Percentiles rank a stretch among this genome's conserved stretches.
Evolutionary conservation across 169 alveolate species (phyloP).

Genomic region (Neospora caninum): DNA sequence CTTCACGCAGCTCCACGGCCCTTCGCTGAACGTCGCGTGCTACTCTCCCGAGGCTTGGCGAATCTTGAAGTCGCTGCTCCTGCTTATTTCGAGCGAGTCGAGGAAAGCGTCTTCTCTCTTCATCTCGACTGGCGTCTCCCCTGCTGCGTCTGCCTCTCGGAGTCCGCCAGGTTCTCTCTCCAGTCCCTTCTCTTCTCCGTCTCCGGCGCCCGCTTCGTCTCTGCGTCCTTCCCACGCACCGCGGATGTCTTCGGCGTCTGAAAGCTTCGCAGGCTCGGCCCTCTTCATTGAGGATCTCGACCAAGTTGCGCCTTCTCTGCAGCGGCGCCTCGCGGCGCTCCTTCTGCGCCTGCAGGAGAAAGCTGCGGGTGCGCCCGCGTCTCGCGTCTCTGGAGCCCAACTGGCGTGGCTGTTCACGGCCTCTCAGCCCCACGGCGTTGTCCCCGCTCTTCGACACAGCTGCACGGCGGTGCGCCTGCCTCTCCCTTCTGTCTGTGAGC

Average conservation of each 20-base stretch:
- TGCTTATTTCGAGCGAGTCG: neutral
- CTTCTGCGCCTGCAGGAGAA: conserved; percentile 3
- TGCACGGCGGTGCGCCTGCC: conserved; percentile 12
- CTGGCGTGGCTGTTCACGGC: conserved; percentile 25
- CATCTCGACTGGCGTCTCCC: neutral
- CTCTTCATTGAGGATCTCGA: conserved; percentile 26
- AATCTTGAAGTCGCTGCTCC: neutral
- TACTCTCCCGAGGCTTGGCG: neutral
- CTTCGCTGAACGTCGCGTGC: neutral
- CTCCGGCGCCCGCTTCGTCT: neutral
- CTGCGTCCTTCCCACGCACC: neutral
- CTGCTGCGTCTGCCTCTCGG: neutral
- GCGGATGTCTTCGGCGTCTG: neutral
- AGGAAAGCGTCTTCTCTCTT: neutral
- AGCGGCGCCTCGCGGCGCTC: conserved; percentile 37
- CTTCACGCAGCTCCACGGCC: neutral
- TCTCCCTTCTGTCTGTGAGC: conserved; percentile 12
- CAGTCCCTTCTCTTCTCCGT: neutral
- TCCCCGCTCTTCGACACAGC: conserved; percentile 8
- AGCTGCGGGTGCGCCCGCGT: neutral
- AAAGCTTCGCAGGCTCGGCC: neutral
- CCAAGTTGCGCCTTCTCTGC: neutral
- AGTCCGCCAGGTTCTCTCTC: neutral
- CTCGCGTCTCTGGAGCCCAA: neutral
- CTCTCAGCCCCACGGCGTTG: neutral